These are phyloP conservation scores for Diplosphaera chodatii DNA, from an alignment of 139 green algal genomes.

Conservation along the genomic window DNA sequence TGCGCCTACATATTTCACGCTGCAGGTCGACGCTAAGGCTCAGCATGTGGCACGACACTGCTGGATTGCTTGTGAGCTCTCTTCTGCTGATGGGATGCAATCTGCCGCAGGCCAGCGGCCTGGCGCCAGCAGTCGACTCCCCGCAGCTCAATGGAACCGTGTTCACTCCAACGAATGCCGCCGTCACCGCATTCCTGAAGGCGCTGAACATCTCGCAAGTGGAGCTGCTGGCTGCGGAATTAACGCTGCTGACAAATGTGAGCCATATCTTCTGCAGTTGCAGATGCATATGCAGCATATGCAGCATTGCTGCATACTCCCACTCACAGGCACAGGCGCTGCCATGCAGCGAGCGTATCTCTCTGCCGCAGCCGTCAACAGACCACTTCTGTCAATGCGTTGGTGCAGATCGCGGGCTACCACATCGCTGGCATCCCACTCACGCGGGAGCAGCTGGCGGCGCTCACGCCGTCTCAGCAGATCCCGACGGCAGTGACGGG, in stretches of 20 bases:
- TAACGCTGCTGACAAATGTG: background rate
- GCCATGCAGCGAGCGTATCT: too few species aligned
- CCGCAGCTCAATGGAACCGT: background rate
- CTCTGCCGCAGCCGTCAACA: too few species aligned
- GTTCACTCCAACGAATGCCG: background rate
- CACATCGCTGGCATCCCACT: background rate
- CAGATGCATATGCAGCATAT: background rate
- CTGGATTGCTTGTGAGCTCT: background rate
- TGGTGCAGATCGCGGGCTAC: background rate
- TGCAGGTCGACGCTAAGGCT: too few species aligned
- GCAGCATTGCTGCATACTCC: too few species aligned
- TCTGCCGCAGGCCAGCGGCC: background rate
- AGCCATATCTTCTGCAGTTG: background rate
- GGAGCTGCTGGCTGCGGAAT: background rate
- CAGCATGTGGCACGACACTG: too few species aligned
- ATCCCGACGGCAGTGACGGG: background rate
- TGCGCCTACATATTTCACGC: too few species aligned
- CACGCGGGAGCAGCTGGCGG: background rate
- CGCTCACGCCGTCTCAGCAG: background rate
- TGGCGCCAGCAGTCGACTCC: background rate
- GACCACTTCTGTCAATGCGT: too few species aligned
- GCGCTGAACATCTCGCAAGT: background rate
- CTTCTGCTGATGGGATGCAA: too few species aligned
- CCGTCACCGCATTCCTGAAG: background rate
- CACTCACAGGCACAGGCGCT: too few species aligned